Percentiles rank a stretch among this genome's conserved stretches.
Evolutionary conservation across 2,329 filamentous ascomycete species (phyloP).

Genomic region (Fusarium nurragi): DNA sequence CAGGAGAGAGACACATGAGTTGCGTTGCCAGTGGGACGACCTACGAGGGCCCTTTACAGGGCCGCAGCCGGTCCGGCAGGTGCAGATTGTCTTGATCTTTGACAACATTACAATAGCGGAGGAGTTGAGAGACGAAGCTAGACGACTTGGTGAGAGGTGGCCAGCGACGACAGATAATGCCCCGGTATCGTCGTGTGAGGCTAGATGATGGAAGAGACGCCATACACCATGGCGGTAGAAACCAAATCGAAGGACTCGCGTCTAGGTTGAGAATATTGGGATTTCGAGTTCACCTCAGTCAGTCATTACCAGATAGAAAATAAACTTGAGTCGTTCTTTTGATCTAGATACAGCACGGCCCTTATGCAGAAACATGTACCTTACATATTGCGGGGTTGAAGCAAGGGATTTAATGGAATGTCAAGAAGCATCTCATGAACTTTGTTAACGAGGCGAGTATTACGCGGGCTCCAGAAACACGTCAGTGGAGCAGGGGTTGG

Average conservation of each 20-base stretch:
- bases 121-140: constrained; percentile 9
- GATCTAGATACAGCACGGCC: not conserved
- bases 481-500: not conserved
- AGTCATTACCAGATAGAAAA: constrained; percentile 42
- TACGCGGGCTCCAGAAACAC: not conserved
- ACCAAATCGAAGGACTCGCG: constrained; percentile 13
- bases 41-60: constrained; percentile 30
- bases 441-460: not conserved
- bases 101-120: constrained; percentile 38
- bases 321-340: constrained; percentile 42
- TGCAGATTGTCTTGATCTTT: constrained; percentile 47
- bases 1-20: constrained; percentile 36
- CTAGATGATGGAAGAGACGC: constrained; percentile 18
- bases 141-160: constrained; percentile 15
- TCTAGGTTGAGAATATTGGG: constrained; percentile 26
- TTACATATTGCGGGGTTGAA: not conserved
- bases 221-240: constrained; percentile 9
- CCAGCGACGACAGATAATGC: constrained; percentile 10
- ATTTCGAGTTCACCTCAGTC: constrained; percentile 40
- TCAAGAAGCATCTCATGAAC: not conserved
- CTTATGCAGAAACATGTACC: not conserved
- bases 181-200: constrained; percentile 7
- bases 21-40: constrained; percentile 35
- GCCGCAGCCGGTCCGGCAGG: constrained; percentile 39
- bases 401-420: constrained; percentile 12